These are phyloP conservation scores for Apiospora koreana DNA, from an alignment of 2,329 filamentous ascomycete genomes.

Conservation along the genomic window DNA sequence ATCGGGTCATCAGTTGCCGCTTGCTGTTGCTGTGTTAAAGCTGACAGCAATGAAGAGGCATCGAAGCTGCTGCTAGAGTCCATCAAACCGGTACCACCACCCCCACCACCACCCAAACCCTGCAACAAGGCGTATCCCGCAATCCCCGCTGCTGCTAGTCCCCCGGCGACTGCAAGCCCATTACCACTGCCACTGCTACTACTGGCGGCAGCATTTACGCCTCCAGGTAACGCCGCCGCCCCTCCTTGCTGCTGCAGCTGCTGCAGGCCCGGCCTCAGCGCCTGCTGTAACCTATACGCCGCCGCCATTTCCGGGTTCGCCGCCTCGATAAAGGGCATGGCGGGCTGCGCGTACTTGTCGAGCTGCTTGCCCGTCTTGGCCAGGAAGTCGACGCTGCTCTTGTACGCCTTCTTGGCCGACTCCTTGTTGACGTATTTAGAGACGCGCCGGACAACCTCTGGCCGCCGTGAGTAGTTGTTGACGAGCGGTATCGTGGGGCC, in stretches of 20 bases:
- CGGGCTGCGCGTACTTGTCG: slow-evolving; percentile 11
- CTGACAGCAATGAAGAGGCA: background rate
- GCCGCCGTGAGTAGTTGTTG: background rate
- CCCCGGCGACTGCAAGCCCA: background rate
- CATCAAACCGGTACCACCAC: background rate
- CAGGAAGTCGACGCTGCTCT: slow-evolving; percentile 7
- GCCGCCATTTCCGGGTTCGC: slow-evolving; percentile 11
- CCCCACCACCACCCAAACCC: background rate
- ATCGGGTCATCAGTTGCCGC: too few species aligned
- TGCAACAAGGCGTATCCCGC: background rate
- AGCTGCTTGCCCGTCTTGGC: slow-evolving; percentile 11
- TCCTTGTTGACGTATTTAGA: slow-evolving; percentile 13
- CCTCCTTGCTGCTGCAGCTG: background rate
- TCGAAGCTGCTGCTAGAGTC: background rate
- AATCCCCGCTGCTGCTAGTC: background rate
- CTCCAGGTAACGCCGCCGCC: background rate
- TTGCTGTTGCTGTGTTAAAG: background rate
- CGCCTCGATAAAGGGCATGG: slow-evolving; percentile 12
- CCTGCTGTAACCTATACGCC: slow-evolving; percentile 10
- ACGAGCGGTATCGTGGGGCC: background rate
- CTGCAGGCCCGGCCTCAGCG: background rate
- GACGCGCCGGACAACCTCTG: background rate
- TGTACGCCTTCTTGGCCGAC: slow-evolving; percentile 14
- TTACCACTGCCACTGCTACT: background rate
- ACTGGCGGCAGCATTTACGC: background rate